Base-by-base conservation (phyloP, 2,329 filamentous ascomycete genomes). In the Clathrospora elynae region DNA sequence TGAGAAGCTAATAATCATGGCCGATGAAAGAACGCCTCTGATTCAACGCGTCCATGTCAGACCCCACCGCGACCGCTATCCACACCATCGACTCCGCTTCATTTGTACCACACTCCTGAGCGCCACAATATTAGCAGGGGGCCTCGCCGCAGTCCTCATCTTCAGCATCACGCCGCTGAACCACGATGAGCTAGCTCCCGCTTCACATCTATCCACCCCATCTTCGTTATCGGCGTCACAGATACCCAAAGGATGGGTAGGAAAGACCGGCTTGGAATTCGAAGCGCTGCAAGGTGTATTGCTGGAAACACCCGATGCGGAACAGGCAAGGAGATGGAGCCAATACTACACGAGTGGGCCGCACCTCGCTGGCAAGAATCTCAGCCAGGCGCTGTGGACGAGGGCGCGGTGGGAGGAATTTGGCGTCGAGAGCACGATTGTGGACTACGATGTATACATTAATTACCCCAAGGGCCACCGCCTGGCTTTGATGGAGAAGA, bases 1-100 rank as follows among this genome's bases (percentile, higher is more conserved):
- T 60, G 64, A 66, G 35, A 65, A 67, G 48, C 39, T 25, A 13
- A 33, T 35, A 42, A 64, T 43, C 51, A 76, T 75, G 73, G 61
- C 71, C 22, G 67, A 74, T 66, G 85, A 89, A 73, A 75, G 74
- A 42, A 87, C 84, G 35, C 86, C 86, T 44, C 77, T 90, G 57
- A 78, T 89, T 49, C 77, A 83, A 58, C 83, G 80, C 36, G 80
- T 88, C 46, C 77, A 55, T 75, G 75, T 45, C 67, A 78, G 49
- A 73, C 75, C 46, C 74, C 75, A 57, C 75, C 83, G 55, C 84
- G 64, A 68, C 42, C 67, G 71, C 32, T 73, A 73, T 44, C 65
- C 68, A 5, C 82, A 86, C 55, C 75, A 79, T 53, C 79, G 78
- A 18, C 66, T 84, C 31, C 83, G 85, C 35, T 81, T 84, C 44